phyloP scores from a whole-genome alignment of 768 basidiomycete genomes.

The Grammothele lineata region DNA sequence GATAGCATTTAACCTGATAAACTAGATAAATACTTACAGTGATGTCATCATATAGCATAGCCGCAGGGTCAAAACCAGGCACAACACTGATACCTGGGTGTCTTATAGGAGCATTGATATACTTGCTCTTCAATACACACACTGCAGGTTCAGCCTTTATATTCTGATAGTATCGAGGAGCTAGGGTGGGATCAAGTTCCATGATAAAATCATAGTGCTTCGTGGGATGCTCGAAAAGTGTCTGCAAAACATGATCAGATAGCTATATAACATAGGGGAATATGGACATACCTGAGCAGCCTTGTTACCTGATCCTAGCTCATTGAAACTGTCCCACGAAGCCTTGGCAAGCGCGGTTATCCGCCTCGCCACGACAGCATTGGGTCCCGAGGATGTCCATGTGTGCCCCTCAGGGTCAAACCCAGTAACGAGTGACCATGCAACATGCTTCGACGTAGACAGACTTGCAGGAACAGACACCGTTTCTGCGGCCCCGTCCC shows the following conservation, averaged over 20 bases:
- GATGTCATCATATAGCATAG: conserved; percentile 62
- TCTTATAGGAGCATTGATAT: conserved; percentile 39
- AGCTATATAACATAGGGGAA: neutral
- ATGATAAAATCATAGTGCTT: conserved; percentile 85
- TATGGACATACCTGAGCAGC: conserved; percentile 52
- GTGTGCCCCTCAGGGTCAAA: conserved; percentile 66
- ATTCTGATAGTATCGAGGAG: conserved; percentile 76
- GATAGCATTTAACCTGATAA: too few species aligned
- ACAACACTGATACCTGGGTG: conserved; percentile 29
- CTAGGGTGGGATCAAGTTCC: conserved; percentile 55
- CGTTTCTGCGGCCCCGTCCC: conserved; percentile 17
- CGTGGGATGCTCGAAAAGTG: conserved; percentile 76
- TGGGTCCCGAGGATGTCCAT: conserved; percentile 72
- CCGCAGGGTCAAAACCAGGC: conserved; percentile 81
- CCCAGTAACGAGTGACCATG: conserved; percentile 78
- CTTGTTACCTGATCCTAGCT: conserved; percentile 43
- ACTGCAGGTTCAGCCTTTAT: conserved; percentile 46
- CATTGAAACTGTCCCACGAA: conserved; percentile 56
- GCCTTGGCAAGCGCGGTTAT: conserved; percentile 72
- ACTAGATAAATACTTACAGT: conserved; percentile 42
- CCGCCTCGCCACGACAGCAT: conserved; percentile 68
- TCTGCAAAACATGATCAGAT: neutral
- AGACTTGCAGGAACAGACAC: too few species aligned
- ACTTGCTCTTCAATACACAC: conserved; percentile 40
- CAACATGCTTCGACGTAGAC: conserved; percentile 17